phyloP scores from a whole-genome alignment of 352 stramenopile species.

The Globisporangium spinosum region DNA sequence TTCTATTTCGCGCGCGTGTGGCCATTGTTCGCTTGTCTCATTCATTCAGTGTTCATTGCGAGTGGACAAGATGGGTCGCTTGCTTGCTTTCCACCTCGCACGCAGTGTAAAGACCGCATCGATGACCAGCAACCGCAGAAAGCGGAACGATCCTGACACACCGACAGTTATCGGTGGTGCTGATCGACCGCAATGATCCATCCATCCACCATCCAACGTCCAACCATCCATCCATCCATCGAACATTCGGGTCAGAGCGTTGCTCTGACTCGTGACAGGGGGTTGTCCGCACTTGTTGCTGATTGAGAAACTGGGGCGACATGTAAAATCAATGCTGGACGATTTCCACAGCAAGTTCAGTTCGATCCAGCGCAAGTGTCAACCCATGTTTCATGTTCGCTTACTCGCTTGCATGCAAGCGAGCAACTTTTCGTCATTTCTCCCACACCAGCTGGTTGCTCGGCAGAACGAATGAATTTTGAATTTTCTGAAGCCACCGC shows the following conservation, averaged over 20 bases:
- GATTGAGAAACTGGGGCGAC: neutral
- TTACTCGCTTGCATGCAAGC: neutral
- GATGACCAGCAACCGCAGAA: neutral
- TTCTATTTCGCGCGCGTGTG: neutral
- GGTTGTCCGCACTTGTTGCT: neutral
- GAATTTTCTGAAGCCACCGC: slow-evolving; percentile 1
- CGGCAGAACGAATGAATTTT: neutral
- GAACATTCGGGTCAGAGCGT: neutral
- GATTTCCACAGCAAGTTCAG: slow-evolving; percentile 1
- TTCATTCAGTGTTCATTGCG: neutral
- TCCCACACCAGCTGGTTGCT: neutral
- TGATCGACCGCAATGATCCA: neutral
- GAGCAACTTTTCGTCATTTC: neutral
- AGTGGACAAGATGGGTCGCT: neutral
- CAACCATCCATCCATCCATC: neutral
- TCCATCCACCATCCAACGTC: neutral
- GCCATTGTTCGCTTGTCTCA: neutral
- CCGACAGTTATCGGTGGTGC: neutral
- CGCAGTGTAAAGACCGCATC: neutral
- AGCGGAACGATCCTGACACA: neutral
- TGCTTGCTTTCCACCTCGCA: neutral
- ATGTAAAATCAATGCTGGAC: neutral
- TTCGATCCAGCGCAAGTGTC: slow-evolving; percentile 5
- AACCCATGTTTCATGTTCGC: neutral
- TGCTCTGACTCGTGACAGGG: neutral